phyloP scores from a whole-genome alignment of 2,329 filamentous ascomycete genomes.

The Nemania sp. region DNA sequence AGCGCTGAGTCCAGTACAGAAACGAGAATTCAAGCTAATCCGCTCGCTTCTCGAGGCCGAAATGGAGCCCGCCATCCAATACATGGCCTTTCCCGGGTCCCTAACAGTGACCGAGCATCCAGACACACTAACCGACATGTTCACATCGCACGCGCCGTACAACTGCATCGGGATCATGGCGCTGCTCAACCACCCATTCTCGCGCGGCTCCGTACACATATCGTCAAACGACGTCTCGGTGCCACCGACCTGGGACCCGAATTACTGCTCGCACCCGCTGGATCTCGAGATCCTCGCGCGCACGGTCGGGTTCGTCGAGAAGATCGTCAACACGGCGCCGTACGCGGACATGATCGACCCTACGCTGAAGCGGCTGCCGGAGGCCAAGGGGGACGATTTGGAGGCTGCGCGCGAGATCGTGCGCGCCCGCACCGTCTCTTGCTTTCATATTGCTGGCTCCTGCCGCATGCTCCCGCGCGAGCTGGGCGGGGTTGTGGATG shows the following conservation, averaged over 20 bases:
- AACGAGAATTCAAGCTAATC: conserved; percentile 31
- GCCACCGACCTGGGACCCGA: conserved; percentile 56
- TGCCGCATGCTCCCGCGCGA: conserved; percentile 52
- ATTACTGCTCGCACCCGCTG: conserved; percentile 58
- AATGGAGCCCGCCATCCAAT: conserved; percentile 41
- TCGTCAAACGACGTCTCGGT: conserved; percentile 45
- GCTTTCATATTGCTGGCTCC: conserved; percentile 55
- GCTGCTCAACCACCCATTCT: conserved; percentile 64
- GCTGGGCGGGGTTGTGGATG: conserved; percentile 49
- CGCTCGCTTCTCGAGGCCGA: conserved; percentile 35
- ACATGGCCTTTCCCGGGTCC: conserved; percentile 42
- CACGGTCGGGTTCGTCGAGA: conserved; percentile 47
- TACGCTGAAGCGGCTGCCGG: conserved; percentile 43
- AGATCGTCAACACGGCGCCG: conserved; percentile 42
- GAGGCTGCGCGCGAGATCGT: conserved; percentile 45
- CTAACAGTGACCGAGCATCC: conserved; percentile 35
- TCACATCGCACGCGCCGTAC: conserved; percentile 38
- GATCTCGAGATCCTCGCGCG: conserved; percentile 57
- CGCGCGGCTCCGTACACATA: conserved; percentile 63
- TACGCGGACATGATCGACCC: conserved; percentile 47
- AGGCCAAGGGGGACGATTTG: conserved; percentile 37
- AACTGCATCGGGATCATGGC: conserved; percentile 60
- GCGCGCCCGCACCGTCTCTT: conserved; percentile 40
- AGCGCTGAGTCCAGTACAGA: conserved; percentile 16
- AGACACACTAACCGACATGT: conserved; percentile 35